Evolutionary conservation across 2,329 filamentous ascomycete genomes (phyloP), one percentile per base, ranked within the genome.

Genomic region (Epichloe festucae): DNA sequence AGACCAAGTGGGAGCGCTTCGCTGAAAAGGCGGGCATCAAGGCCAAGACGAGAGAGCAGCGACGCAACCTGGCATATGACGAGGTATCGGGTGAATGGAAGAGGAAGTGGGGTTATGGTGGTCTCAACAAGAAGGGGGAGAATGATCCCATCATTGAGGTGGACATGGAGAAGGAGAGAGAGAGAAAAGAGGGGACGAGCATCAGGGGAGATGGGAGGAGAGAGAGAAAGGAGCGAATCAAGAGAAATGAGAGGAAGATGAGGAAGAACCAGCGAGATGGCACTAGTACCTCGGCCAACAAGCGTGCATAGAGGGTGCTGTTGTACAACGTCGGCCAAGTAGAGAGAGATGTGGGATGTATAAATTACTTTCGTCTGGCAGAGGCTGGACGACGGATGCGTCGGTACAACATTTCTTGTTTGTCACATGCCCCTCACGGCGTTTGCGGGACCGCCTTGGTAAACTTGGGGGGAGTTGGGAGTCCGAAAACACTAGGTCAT

Each of bases 21-120:
- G 93, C 93, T 45, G 85, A 83, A 68, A 95, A 95, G 81, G 95
- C 96, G 78, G 93, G 93, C 52, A 97, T 98, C 72, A 87, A 86
- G 73, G 82, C 83, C 70, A 95, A 90, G 79, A 85, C 81, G 58
- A 81, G 85, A 58, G 89, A 93, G 65, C 77, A 83, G 68, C 78
- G 82, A 56, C 69, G 75, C 70, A 77, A 95, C 72, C 72, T 90
- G 61, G 81, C 85, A 52, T 97, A 84, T 67, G 89, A 97, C 68
- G 87, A 95, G 69, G 81, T 77, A 53, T 86, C 74, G 35, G 86
- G 87, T 58, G 87, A 93, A 66, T 97, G 89, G 89, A 86, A 89
- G 65, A 85, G 87, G 56, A 90, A 89, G 70, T 98, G 91, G 89
- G 93, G 93, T 0, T 95, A 93, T 73, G 86, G 91, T 73, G 90